phyloP scores from a whole-genome alignment of 1,284 basidiomycete species.

The Trichosporon faecale region DNA sequence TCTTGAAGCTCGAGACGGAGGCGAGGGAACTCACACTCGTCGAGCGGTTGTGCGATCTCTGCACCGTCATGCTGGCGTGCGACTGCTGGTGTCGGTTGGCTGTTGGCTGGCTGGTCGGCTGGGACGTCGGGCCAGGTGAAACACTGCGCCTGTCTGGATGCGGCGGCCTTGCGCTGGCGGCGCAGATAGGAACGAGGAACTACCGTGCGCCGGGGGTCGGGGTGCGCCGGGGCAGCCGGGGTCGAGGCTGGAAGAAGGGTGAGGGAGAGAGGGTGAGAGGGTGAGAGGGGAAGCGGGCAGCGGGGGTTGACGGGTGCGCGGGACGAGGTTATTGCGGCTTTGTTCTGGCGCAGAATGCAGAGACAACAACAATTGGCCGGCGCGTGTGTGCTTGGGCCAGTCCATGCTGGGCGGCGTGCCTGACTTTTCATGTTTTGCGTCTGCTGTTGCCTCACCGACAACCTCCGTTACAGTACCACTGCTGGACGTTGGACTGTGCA shows the following conservation, averaged over 20 bases:
- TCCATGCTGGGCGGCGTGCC: background rate
- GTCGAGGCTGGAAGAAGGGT: background rate
- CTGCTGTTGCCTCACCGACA: background rate
- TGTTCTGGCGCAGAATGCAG: background rate
- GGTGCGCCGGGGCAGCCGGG: background rate
- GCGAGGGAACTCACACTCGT: background rate
- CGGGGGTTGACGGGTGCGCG: background rate
- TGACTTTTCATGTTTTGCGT: background rate
- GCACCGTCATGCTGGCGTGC: background rate
- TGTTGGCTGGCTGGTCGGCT: background rate
- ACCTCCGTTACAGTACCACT: background rate
- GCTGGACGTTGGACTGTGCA: background rate
- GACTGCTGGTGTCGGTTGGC: background rate
- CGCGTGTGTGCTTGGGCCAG: background rate
- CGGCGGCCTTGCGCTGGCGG: too few relatives aligned
- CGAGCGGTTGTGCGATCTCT: background rate
- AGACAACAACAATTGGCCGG: conserved; percentile 4
- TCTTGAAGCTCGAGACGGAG: background rate
- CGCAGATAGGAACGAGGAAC: background rate
- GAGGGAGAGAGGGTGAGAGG: background rate
- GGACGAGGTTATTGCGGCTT: background rate
- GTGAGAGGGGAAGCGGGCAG: background rate
- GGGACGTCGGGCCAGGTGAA: background rate
- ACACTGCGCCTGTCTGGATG: background rate
- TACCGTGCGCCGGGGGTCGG: background rate